Evolutionary conservation across 306 rosid genomes (phyloP).

Genomic region (Vigna angularis): DNA sequence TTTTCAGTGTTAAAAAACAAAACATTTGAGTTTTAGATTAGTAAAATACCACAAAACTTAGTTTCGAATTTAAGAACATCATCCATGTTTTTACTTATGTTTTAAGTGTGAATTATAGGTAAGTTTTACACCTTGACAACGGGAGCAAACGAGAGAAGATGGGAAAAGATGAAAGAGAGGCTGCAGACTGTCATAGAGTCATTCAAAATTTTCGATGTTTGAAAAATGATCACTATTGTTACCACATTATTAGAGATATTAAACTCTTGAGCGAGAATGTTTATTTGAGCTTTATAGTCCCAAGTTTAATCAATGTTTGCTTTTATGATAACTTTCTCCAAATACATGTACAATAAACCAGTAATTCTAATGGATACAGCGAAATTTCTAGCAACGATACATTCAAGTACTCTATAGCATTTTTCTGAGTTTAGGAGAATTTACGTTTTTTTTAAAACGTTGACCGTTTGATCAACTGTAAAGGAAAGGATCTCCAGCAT

Average conservation of each 20-base stretch:
- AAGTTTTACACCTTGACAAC: slow-evolving; percentile 88
- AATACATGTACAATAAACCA: background rate
- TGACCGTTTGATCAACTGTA: too few species aligned
- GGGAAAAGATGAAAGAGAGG: slow-evolving; percentile 95
- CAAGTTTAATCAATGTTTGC: background rate
- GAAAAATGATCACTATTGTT: slow-evolving; percentile 32
- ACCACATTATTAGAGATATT: slow-evolving; percentile 21
- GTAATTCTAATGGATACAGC: background rate
- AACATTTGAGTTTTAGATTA: background rate
- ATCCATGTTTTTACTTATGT: background rate
- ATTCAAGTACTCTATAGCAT: background rate
- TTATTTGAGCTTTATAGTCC: slow-evolving; percentile 37
- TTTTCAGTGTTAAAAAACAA: background rate
- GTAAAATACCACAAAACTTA: background rate
- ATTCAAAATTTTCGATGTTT: slow-evolving; percentile 71
- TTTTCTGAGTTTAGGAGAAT: too few species aligned
- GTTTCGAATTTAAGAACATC: too few species aligned
- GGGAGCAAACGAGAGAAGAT: slow-evolving; percentile 93
- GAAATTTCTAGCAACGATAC: background rate
- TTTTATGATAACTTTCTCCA: background rate
- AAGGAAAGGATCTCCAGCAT: too few species aligned
- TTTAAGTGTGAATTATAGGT: slow-evolving; percentile 61
- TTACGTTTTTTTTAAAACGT: too few species aligned
- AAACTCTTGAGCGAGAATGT: slow-evolving; percentile 47
- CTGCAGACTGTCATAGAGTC: slow-evolving; percentile 76